Base-by-base conservation (phyloP, 441 rosid species). In the Erysimum pusillum region DNA sequence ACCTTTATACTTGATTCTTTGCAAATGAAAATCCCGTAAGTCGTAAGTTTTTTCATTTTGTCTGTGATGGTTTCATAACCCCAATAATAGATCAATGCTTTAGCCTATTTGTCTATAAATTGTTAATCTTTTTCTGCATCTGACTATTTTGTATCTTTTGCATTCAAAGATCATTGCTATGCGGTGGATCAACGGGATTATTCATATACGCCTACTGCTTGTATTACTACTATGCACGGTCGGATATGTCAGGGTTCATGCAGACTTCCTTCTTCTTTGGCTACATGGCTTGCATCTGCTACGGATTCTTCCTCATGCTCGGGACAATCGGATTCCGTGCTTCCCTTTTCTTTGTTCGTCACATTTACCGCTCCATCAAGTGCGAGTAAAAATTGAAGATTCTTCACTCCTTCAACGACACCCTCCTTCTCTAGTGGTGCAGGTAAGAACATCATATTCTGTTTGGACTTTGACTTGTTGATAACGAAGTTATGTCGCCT, bases 211-310 rank as follows among this genome's bases (percentile, higher is more conserved):
- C 78, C 0, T 74, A 57, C 20, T 74, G 78, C 59, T 74, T 66
- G 48, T 74, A 74, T 34, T 75, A 75, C 58, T 75, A 75, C 58
- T 75, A 75, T 49, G 78, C 67, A 6, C 51, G 78, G 17, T 57
- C 61, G 1, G 73, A 75, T 42, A 74, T 75, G 73, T 66, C 78
- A 3, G 78, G 78, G 7, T 75, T 75, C 22, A 75, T 75, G 78
- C 78, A 75, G 65, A 46, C 65, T 20, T 75, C 78, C 3, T 75
- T 67, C 73, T 75, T 75, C 35, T 75, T 75, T 17, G 78, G 78
- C 4, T 75, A 75, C 67, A 58, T 75, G 78, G 72, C 67, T 57
- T 74, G 78, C 66, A 74, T 74, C n/a, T 74, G 66, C 32, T 74
- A 74, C 1, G 72, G 78, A 35, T 75, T 75, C 67, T 75, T 66